These are phyloP conservation scores for Phytophthora sp. DNA, from an alignment of 352 stramenopile genomes.

Conservation along the genomic window DNA sequence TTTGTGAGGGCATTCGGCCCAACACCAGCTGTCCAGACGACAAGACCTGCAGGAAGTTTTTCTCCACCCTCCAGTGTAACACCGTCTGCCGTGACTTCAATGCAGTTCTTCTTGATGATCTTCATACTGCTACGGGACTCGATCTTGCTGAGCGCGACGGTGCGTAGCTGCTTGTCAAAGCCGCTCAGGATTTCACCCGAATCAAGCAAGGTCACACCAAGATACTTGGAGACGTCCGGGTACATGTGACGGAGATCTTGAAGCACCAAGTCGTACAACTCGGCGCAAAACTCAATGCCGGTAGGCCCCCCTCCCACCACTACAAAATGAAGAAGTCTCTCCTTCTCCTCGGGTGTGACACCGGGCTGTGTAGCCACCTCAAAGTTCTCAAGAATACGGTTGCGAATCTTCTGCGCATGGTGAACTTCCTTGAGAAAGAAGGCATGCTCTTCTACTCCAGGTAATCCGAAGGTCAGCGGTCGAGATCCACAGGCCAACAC, in stretches of 20 bases:
- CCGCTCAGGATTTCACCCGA: slow-evolving; percentile 70
- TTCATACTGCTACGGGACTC: slow-evolving; percentile 68
- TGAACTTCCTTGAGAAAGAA: slow-evolving; percentile 98
- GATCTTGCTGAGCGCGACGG: slow-evolving; percentile 75
- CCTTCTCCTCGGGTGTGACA: slow-evolving; percentile 79
- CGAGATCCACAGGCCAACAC: slow-evolving; percentile 92
- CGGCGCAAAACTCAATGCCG: slow-evolving; percentile 94
- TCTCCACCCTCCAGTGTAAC: slow-evolving; percentile 66
- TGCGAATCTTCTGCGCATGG: slow-evolving; percentile 89
- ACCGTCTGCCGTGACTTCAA: slow-evolving; percentile 57
- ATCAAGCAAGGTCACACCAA: slow-evolving; percentile 68
- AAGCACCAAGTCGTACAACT: slow-evolving; percentile 94
- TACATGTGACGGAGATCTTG: slow-evolving; percentile 90
- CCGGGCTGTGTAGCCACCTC: slow-evolving; percentile 92
- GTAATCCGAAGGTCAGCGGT: slow-evolving; percentile 94
- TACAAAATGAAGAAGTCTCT: slow-evolving; percentile 94
- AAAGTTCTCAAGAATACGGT: slow-evolving; percentile 90
- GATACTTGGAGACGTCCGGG: slow-evolving; percentile 67
- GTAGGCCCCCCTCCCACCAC: slow-evolving; percentile 96
- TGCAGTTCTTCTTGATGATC: slow-evolving; percentile 79
- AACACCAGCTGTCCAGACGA: slow-evolving; percentile 79
- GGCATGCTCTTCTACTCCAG: slow-evolving; percentile 89
- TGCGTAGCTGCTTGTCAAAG: slow-evolving; percentile 65
- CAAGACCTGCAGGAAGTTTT: slow-evolving; percentile 64
- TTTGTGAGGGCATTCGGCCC: slow-evolving; percentile 76